phyloP scores from a whole-genome alignment of 2,329 filamentous ascomycete genomes.

The Bipolaris cookei region DNA sequence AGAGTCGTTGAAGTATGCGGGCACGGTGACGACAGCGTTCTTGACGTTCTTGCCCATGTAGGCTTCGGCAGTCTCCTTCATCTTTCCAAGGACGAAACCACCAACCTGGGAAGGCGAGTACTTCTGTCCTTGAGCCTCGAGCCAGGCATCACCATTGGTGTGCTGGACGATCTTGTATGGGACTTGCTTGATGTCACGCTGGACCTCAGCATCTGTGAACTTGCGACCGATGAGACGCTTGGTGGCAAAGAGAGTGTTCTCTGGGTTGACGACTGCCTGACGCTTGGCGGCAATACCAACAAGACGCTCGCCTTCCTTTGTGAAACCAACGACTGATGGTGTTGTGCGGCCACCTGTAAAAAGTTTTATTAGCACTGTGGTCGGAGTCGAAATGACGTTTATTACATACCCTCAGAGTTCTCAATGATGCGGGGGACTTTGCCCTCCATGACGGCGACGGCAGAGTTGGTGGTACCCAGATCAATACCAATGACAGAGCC shows the following conservation, averaged over 20 bases:
- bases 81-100: slow-evolving; percentile 95
- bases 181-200: slow-evolving; percentile 96
- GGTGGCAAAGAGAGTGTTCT: slow-evolving; percentile 97
- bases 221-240: slow-evolving; percentile 99
- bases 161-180: slow-evolving; percentile 99
- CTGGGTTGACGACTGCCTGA: slow-evolving; percentile 96
- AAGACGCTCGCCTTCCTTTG: slow-evolving; percentile 92
- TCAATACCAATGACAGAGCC: slow-evolving; percentile 98
- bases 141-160: slow-evolving; percentile 95
- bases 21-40: slow-evolving; percentile 96
- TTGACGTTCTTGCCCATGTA: slow-evolving; percentile 90
- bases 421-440: slow-evolving; percentile 95
- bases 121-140: slow-evolving; percentile 89
- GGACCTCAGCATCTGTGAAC: slow-evolving; percentile 90
- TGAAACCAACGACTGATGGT: slow-evolving; percentile 93
- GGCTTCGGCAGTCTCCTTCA: slow-evolving; percentile 97
- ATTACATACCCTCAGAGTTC: slow-evolving; percentile 81
- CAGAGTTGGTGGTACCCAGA: slow-evolving; percentile 97
- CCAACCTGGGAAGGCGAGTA: slow-evolving; percentile 99
- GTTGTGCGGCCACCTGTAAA: slow-evolving; percentile 80
- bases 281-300: slow-evolving; percentile 98
- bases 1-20: slow-evolving; percentile 98
- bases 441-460: slow-evolving; percentile 97
- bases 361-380: slow-evolving; percentile 17
- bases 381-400: slow-evolving; percentile 4